Evolutionary conservation across 495 filamentous ascomycete species (phyloP).

Genomic region (Polyplosphaeria fusca): DNA sequence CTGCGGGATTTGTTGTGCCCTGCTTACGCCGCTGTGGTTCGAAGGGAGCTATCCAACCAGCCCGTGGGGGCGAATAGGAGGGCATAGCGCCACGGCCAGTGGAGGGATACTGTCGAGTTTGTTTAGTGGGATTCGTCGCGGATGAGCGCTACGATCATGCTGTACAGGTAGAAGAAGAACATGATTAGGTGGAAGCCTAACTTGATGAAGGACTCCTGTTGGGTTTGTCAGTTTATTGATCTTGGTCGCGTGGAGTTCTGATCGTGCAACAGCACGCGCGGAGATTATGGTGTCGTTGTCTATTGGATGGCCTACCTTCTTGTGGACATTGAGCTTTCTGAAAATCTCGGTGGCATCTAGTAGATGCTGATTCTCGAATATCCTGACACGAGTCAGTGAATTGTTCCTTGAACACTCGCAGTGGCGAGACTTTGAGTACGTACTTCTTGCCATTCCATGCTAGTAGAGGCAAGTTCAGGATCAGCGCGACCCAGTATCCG

Average conservation of each 20-base stretch:
- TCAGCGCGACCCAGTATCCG: conserved; percentile 92
- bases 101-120: background rate
- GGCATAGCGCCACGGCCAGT: too few species aligned
- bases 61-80: too few species aligned
- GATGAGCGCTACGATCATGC: conserved; percentile 98
- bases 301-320: conserved; percentile 74
- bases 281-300: too few species aligned
- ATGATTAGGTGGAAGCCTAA: conserved; percentile 98
- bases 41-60: too few species aligned
- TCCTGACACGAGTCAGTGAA: conserved; percentile 54
- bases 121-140: conserved; percentile 82
- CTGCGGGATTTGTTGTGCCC: too few species aligned
- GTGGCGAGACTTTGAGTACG: too few species aligned
- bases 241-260: too few species aligned
- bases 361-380: conserved; percentile 93
- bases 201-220: conserved; percentile 96
- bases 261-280: too few species aligned
- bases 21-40: too few species aligned
- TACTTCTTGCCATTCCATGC: conserved; percentile 98
- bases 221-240: conserved; percentile 20
- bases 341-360: conserved; percentile 99
- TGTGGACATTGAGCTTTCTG: conserved; percentile 97
- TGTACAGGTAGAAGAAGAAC: conserved; percentile 99
- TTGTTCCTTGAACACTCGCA: too few species aligned
- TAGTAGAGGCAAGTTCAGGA: conserved; percentile 89